Conservation (phyloP, 495 filamentous ascomycete genomes). For the Acidiella bohemica region DNA sequence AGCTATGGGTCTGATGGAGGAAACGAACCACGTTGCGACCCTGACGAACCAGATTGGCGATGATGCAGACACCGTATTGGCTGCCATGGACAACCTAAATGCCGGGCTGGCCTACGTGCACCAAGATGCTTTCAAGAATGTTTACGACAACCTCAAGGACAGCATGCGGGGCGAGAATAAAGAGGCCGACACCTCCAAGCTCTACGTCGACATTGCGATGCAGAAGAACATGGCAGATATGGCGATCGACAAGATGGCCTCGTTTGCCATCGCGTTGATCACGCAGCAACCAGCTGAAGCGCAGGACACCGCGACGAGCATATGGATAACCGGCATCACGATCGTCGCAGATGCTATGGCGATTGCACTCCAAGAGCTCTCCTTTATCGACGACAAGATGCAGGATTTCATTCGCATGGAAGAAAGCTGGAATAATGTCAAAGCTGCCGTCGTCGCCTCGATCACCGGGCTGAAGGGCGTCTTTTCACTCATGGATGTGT, state of each 20-base stretch:
- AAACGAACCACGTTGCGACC: slow-evolving; percentile 26
- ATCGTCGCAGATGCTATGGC: slow-evolving; percentile 27
- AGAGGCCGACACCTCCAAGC: slow-evolving; percentile 7
- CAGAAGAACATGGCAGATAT: slow-evolving; percentile 26
- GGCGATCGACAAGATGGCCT: slow-evolving; percentile 29
- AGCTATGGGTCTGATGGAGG: slow-evolving; percentile 22
- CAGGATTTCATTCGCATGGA: slow-evolving; percentile 29
- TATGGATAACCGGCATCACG: slow-evolving; percentile 27
- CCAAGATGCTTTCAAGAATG: slow-evolving; percentile 30
- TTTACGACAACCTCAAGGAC: slow-evolving; percentile 27
- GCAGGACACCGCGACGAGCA: slow-evolving; percentile 24
- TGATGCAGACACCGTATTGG: slow-evolving; percentile 25
- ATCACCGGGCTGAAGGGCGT: slow-evolving; percentile 26
- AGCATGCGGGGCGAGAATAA: slow-evolving; percentile 18
- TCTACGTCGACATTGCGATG: slow-evolving; percentile 27
- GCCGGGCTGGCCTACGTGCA: slow-evolving; percentile 27
- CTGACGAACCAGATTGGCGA: slow-evolving; percentile 22
- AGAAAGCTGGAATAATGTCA: slow-evolving; percentile 22
- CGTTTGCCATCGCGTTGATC: slow-evolving; percentile 25
- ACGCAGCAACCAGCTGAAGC: slow-evolving; percentile 20
- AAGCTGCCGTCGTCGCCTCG: slow-evolving; percentile 22
- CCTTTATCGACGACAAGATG: slow-evolving; percentile 23
- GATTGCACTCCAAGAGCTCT: slow-evolving; percentile 24
- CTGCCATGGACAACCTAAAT: slow-evolving; percentile 30
- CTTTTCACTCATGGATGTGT: slow-evolving; percentile 26